A percentile compares a stretch with the other conserved stretches of the same genome.
These are phyloP conservation scores for Pugionium dolabratum DNA, from an alignment of 345 rosid species.

Conservation along the genomic window DNA sequence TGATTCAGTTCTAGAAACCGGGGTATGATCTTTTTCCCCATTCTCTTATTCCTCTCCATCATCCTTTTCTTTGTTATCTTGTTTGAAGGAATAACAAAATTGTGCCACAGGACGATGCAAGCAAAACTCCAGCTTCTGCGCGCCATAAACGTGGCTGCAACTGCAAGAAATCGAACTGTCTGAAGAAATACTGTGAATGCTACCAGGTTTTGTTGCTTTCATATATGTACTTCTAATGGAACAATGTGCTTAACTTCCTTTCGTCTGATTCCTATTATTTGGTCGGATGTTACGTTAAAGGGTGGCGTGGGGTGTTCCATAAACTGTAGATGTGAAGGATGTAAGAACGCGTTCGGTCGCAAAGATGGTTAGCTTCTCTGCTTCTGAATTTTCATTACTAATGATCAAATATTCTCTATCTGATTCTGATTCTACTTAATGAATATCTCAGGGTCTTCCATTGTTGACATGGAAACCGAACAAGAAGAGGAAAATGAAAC, in stretches of 20 bases:
- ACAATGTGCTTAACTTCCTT: conserved; percentile 8
- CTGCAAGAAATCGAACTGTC: conserved; percentile 94
- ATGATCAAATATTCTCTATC: background rate
- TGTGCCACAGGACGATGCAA: conserved; percentile 68
- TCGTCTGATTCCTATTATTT: conserved; percentile 23
- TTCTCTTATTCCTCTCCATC: background rate
- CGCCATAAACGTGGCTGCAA: conserved; percentile 97
- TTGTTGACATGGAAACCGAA: conserved; percentile 54
- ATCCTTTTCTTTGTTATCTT: background rate
- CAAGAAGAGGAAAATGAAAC: conserved; percentile 67
- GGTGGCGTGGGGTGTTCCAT: conserved; percentile 98
- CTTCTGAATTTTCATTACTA: background rate
- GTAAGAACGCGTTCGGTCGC: conserved; percentile 90
- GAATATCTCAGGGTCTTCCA: conserved; percentile 54
- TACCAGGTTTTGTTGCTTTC: conserved; percentile 65
- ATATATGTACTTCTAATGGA: conserved; percentile 7
- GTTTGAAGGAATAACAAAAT: background rate
- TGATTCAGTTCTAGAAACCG: conserved; percentile 56
- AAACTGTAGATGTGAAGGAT: conserved; percentile 96
- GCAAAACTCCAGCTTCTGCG: conserved; percentile 90
- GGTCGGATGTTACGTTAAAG: conserved; percentile 42
- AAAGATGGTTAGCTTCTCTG: conserved; percentile 71
- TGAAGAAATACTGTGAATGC: conserved; percentile 99
- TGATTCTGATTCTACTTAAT: conserved; percentile 13
- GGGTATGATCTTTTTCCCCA: conserved; percentile 47